Evolutionary conservation across 441 rosid genomes (phyloP), one percentile per base, ranked within the genome.

Genomic region (Jatropha multifida): DNA sequence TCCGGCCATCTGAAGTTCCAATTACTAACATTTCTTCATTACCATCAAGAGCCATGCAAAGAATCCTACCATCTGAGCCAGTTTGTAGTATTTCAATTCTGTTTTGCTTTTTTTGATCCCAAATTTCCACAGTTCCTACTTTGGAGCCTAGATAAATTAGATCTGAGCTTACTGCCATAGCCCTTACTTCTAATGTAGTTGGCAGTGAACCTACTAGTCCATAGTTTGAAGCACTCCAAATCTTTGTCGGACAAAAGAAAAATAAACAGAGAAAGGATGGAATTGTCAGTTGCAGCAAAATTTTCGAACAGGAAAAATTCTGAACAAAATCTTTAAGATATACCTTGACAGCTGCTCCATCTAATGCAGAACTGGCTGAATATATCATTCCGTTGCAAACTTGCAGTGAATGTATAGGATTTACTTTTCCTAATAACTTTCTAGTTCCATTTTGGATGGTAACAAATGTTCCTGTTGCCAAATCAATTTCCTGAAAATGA

Each of bases 331-430:
- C 12, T 65, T 8, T 42, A 23, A 72, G 9, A 58, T n/a, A 77
- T 81, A 91, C 96, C 92, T 91, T 91, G 65, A 91, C 88, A 23
- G 84, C 80, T 69, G 86, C 77, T 80, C 92, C 94, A 65, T 91
- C 90, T 40, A 87, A 67, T 74, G 85, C 72, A 11, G 86, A 80
- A 80, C 89, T 77, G 27, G 88, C 96, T 27, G 96, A 68, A 78
- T 89, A 89, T 73, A 91, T 75, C 69, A 84, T 78, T 60, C 91
- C 91, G 67, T 81, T 70, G 69, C 74, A 81, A 75, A 85, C 86
- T 69, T 88, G 87, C 74, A 91, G 76, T 18, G 91, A 88, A 37
- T 82, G 74, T 51, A 91, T 76, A 0, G 91, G 87, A 76, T 89
- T 83, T 69, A 87, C 71, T 84, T 91, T 91, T 52, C 85, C 90